Evolutionary conservation across 2,329 filamentous ascomycete genomes (phyloP), one percentile per base, ranked within the genome.

Genomic region (Penicillium sp.): DNA sequence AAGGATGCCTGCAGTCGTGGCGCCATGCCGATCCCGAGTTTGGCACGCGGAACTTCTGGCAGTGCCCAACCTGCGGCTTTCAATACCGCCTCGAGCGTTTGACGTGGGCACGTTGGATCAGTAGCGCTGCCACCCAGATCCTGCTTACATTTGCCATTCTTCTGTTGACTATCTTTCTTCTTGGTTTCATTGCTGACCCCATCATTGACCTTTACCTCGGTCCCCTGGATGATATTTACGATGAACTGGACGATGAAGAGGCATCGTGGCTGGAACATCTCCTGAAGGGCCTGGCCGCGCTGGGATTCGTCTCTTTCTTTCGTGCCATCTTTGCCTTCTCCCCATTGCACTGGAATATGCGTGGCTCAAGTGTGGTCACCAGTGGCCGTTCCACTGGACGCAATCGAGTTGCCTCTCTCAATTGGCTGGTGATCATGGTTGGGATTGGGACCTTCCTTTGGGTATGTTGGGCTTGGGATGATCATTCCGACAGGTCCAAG

Each of bases 111-210:
- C 77, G 78, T 19, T 81, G 81, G 68, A 71, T 89, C 35, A 80
- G 78, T 59, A 86, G 81, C 69, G 75, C 75, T 51, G 64, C 77
- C 39, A 74, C 84, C 4, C 85, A 94, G 58, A 70, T 87, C 19
- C 60, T 69, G 1, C 71, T 97, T 53, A 96, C 91, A 1, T 52
- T 87, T 2, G 34, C 74, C 14, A 84, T 95, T 48, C 78, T 96
- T 50, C 41, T 88, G 23, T 47, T 82, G 29, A 77, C 83, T 36
- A 76, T 95, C 17, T 97, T 95, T 58, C 26, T 87, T 1, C 79
- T 97, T 40, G 93, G 93, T 28, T 97, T 96, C 57, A 69, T 97
- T 51, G 91, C 90, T 44, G 90, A 97, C 65, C 90, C 90, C 1
- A 87, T 97, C 45, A 84, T 97, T 63, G 87, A 89, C 54, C 70